Percentiles rank a stretch among this genome's conserved stretches.
Evolutionary conservation across 73 alveolate genomes (phyloP).

Genomic region (Halteria grandinella): DNA sequence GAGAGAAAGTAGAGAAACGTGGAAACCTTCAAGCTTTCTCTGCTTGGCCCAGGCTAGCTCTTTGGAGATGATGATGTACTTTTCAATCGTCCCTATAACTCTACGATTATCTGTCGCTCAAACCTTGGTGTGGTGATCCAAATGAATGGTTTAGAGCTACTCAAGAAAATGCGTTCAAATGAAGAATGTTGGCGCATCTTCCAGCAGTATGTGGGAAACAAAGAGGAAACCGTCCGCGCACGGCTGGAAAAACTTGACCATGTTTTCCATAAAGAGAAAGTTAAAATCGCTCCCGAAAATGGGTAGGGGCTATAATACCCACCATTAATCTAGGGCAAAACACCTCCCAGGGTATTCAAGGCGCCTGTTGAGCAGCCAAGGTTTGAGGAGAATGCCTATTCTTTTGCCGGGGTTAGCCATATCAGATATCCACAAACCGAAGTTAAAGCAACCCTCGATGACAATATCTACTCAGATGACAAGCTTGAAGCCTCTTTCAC

Average conservation of each 20-base stretch:
- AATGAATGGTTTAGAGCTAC: conserved; percentile 18
- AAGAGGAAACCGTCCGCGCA: neutral
- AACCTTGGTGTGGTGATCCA: conserved; percentile 28
- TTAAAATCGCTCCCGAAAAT: too few species aligned
- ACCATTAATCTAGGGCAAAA: too few species aligned
- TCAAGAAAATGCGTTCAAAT: conserved; percentile 21
- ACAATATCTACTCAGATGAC: too few species aligned
- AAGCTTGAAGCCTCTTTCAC: too few species aligned
- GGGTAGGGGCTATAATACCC: too few species aligned
- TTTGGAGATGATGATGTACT: conserved; percentile 56
- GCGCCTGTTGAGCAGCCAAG: too few species aligned
- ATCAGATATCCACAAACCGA: too few species aligned
- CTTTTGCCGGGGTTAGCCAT: too few species aligned
- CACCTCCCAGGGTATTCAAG: too few species aligned
- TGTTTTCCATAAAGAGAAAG: conserved; percentile 20
- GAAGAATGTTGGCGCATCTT: conserved; percentile 52
- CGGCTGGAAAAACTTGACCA: conserved; percentile 13
- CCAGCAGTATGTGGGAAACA: neutral
- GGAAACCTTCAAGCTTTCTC: conserved; percentile 39
- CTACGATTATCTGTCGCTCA: conserved; percentile 51
- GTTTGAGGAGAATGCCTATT: too few species aligned
- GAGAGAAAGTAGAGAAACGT: neutral
- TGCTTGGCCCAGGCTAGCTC: conserved; percentile 37
- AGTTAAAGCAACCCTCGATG: too few species aligned
- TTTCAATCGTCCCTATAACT: neutral